These are phyloP conservation scores for Clonostachys chloroleuca DNA, from an alignment of 2,329 filamentous ascomycete genomes.

Conservation along the genomic window DNA sequence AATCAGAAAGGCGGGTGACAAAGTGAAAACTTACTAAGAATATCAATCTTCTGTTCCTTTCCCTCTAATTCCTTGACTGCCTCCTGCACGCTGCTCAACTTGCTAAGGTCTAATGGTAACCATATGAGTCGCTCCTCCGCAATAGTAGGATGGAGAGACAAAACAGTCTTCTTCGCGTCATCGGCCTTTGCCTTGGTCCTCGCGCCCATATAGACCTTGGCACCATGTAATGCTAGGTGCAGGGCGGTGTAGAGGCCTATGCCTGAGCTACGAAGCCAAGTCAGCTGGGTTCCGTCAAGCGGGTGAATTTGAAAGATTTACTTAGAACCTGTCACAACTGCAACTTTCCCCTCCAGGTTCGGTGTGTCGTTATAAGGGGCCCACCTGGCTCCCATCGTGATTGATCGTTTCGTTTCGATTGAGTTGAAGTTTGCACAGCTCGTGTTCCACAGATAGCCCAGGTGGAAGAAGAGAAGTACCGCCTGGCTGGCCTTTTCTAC, in stretches of 20 bases:
- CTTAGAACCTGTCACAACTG: conserved; percentile 16
- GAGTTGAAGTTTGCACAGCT: too few relatives aligned
- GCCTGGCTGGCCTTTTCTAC: too few relatives aligned
- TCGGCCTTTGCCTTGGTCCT: conserved; percentile 11
- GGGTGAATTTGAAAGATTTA: conserved; percentile 1
- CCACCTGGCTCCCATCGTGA: too few relatives aligned
- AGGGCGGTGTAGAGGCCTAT: conserved; percentile 14
- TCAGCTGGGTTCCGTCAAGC: not conserved
- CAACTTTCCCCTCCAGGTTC: conserved; percentile 12
- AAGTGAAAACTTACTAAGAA: conserved; percentile 11
- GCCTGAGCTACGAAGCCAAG: conserved; percentile 8
- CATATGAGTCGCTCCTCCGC: conserved; percentile 5
- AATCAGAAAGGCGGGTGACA: too few relatives aligned
- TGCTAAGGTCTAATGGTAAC: conserved; percentile 13
- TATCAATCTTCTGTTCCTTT: conserved; percentile 14
- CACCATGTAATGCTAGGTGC: conserved; percentile 12
- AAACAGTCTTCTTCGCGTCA: conserved; percentile 3
- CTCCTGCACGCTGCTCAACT: conserved; percentile 8
- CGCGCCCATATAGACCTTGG: conserved; percentile 16
- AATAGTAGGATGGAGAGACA: conserved; percentile 4
- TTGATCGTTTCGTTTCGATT: too few relatives aligned
- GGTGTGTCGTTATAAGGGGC: too few relatives aligned
- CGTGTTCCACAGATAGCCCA: too few relatives aligned
- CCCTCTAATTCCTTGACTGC: conserved; percentile 10
- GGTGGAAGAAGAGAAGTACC: too few relatives aligned